These are phyloP conservation scores for Morella rubra DNA, from an alignment of 306 rosid genomes.

Conservation along the genomic window DNA sequence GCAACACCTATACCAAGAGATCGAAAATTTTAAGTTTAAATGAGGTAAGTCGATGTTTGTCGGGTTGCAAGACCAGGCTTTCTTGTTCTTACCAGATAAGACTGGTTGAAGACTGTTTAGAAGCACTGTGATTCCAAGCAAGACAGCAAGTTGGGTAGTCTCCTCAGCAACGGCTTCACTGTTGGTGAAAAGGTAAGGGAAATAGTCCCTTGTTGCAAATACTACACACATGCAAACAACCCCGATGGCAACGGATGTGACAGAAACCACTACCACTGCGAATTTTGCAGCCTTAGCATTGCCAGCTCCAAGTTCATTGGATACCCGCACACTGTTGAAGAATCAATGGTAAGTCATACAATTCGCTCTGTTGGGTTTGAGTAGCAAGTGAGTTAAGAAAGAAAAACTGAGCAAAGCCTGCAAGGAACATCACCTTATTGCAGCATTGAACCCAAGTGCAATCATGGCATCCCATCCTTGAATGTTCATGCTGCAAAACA, in stretches of 20 bases:
- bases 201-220: slow-evolving; percentile 47
- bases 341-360: background rate
- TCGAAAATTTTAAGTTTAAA: too few species aligned
- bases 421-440: slow-evolving; percentile 52
- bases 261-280: slow-evolving; percentile 63
- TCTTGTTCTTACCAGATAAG: slow-evolving; percentile 54
- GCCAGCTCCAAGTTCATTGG: slow-evolving; percentile 85
- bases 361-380: too few species aligned
- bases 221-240: slow-evolving; percentile 44
- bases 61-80: background rate
- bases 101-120: slow-evolving; percentile 77
- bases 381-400: background rate
- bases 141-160: slow-evolving; percentile 63
- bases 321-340: slow-evolving; percentile 72
- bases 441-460: slow-evolving; percentile 76
- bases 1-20: slow-evolving; percentile 60
- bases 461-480: slow-evolving; percentile 82
- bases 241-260: slow-evolving; percentile 66
- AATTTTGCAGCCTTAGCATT: slow-evolving; percentile 52
- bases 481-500: slow-evolving; percentile 60
- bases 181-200: slow-evolving; percentile 63
- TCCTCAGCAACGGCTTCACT: slow-evolving; percentile 62
- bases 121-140: slow-evolving; percentile 60
- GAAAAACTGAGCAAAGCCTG: background rate
- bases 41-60: background rate